Evolutionary conservation across 139 green algal genomes (phyloP).

Genomic region (Tetraselmis chui): DNA sequence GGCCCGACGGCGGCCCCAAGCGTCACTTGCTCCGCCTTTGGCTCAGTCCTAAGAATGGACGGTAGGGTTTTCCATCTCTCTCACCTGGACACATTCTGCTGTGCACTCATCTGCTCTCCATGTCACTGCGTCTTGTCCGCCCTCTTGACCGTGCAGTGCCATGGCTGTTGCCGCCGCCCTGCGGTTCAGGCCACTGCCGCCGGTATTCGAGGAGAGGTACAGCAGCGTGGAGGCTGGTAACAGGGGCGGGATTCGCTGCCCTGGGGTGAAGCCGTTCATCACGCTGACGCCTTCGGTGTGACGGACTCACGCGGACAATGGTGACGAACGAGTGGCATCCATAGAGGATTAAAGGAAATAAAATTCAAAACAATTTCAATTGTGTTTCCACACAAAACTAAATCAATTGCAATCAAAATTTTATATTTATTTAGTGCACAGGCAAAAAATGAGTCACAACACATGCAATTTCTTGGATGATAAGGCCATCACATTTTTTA

Average conservation of each 20-base stretch:
- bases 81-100: not conserved
- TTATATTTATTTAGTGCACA: too few species aligned
- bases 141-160: conserved; percentile 20
- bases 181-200: not conserved
- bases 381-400: too few species aligned
- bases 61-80: conserved; percentile 20
- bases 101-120: not conserved
- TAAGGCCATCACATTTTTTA: too few species aligned
- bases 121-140: not conserved
- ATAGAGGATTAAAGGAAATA: too few species aligned
- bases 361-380: too few species aligned
- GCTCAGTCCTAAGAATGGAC: conserved; percentile 32
- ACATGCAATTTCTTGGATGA: too few species aligned
- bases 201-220: not conserved
- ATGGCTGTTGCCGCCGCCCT: conserved; percentile 9
- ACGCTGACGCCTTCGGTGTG: not conserved
- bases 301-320: too few species aligned
- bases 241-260: conserved; percentile 26
- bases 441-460: too few species aligned
- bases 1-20: conserved; percentile 20
- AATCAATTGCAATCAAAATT: too few species aligned
- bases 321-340: too few species aligned
- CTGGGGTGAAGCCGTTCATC: not conserved
- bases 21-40: conserved; percentile 65
- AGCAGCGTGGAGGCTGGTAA: conserved; percentile 28